These are phyloP conservation scores for Cryphonectria nitschkei DNA, from an alignment of 2,329 filamentous ascomycete species.

Conservation along the genomic window DNA sequence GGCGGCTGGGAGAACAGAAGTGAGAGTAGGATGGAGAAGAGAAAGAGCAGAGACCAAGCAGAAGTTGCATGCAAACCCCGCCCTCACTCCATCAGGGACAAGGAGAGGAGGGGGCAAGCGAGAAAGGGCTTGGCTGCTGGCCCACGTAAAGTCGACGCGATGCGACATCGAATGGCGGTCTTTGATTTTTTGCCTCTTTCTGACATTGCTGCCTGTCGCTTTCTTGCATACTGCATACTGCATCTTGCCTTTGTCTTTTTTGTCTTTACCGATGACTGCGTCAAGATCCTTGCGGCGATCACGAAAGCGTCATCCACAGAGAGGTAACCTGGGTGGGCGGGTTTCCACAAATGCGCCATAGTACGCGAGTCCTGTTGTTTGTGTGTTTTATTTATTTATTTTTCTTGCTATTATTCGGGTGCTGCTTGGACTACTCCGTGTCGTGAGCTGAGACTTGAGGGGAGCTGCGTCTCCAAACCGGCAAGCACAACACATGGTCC, in stretches of 20 bases:
- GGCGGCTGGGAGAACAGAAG: neutral
- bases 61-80: neutral
- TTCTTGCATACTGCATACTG: neutral
- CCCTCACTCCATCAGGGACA: neutral
- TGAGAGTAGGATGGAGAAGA: neutral
- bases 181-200: neutral
- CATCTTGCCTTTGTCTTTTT: neutral
- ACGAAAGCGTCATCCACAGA: neutral
- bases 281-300: slow-evolving; percentile 14
- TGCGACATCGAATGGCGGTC: neutral
- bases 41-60: neutral
- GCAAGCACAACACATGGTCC: neutral
- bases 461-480: neutral
- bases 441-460: slow-evolving; percentile 23
- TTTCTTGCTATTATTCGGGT: neutral
- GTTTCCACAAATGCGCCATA: neutral
- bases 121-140: neutral
- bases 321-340: neutral
- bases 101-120: neutral
- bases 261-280: neutral
- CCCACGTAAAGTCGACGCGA: neutral
- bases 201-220: neutral
- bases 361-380: neutral
- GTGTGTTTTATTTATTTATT: neutral
- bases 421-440: slow-evolving; percentile 3